A percentile compares a stretch with the other conserved stretches of the same genome.
phyloP scores from a whole-genome alignment of 2,329 filamentous ascomycete genomes.

The Arthrobotrys iridis region DNA sequence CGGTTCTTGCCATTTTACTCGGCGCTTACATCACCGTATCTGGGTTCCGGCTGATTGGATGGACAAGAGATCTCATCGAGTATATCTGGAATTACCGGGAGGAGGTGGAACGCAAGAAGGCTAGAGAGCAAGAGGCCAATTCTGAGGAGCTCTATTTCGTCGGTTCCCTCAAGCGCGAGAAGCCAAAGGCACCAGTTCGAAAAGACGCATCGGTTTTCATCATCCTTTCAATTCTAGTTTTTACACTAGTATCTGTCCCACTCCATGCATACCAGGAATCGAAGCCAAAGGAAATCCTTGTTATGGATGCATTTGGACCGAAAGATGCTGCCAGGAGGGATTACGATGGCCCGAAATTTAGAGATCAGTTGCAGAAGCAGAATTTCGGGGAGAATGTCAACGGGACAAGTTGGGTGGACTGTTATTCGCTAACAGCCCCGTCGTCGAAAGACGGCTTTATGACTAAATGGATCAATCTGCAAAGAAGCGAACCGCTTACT shows the following conservation, averaged over 20 bases:
- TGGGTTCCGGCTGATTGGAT: constrained; percentile 28
- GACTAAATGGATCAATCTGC: constrained; percentile 20
- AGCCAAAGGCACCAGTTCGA: constrained; percentile 40
- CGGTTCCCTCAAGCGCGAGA: constrained; percentile 30
- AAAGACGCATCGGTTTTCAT: constrained; percentile 37
- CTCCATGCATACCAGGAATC: constrained; percentile 30
- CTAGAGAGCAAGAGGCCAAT: constrained; percentile 29
- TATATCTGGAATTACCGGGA: constrained; percentile 38
- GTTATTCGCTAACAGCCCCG: constrained; percentile 11
- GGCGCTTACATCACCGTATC: constrained; percentile 40
- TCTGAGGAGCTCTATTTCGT: constrained; percentile 46
- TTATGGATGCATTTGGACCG: constrained; percentile 31
- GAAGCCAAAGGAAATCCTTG: constrained; percentile 1
- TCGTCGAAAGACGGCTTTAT: constrained; percentile 33
- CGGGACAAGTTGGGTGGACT: constrained; percentile 38
- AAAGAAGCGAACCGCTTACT: constrained; percentile 28
- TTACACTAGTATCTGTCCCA: constrained; percentile 33
- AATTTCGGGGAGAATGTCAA: constrained; percentile 28
- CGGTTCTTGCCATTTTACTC: constrained; percentile 26
- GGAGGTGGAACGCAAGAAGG: constrained; percentile 40
- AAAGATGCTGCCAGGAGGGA: not conserved
- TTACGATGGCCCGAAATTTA: constrained; percentile 28
- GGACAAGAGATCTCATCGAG: constrained; percentile 16
- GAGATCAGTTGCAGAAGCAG: constrained; percentile 17
- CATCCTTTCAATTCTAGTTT: constrained; percentile 29